Base-by-base conservation (phyloP, 441 rosid genomes). In the Aleurites moluccanus region DNA sequence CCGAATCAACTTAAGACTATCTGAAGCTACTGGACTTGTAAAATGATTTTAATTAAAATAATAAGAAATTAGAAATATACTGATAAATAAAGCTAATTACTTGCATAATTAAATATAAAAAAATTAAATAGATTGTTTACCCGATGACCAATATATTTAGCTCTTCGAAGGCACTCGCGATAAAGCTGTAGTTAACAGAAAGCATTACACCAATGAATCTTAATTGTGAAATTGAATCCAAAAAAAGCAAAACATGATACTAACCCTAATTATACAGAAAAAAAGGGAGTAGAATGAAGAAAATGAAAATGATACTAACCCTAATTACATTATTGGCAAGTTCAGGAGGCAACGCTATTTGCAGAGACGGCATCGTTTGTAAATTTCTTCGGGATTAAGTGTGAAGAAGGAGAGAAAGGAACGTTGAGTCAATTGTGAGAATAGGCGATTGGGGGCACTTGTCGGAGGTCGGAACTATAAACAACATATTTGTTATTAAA, bases 151-250 rank as follows among this genome's bases (percentile, higher is more conserved):
- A 96, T 72, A 75, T 86, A 92, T 83, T 86, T 93, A 44, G 97
- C 98, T 83, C 99, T 85, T 75, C 97, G 89, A 83, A 96, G 97
- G 80, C 98, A 96, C 79, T 93, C 99, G 6, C 96, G 92, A 60
- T 96, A 96, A 81, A 96, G 89, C 99, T 91, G 88, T 72, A 76
- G 67, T 9, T 52, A 16, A 16, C n/a, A 73, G 3, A 16, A 64
- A 70, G 28, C 3, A 15, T 27, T n/a, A 11, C 30, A 42, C 47
- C 6, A 8, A 49, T 2, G 30, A 42, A 28, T 7, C 28, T 10
- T 10, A 40, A 10, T 55, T 6, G 18, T 21, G 5, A 47, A 73
- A 53, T 6, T 9, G 60, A 56, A 56, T 4, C 25, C 1, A 52
- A n/a, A 20, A 56, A 64, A 35, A 10, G 1, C 14, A 15, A 0